Evolutionary conservation across 2,329 filamentous ascomycete genomes (phyloP).

Genomic region (Stagonosporopsis rhizophila): DNA sequence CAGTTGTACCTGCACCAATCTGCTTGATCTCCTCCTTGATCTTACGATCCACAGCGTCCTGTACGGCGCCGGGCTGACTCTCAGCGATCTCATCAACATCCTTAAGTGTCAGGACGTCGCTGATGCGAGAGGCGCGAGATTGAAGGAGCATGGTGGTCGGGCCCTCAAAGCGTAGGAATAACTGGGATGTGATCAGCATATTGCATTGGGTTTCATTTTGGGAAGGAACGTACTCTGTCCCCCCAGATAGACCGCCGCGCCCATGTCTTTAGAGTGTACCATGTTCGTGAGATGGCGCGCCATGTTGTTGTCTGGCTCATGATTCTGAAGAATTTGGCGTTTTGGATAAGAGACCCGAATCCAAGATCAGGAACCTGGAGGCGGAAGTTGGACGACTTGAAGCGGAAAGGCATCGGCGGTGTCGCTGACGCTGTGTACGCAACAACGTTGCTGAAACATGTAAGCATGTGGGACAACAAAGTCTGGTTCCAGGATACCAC

Average conservation of each 20-base stretch:
- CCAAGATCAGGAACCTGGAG: conserved; percentile 78
- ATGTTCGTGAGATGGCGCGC: conserved; percentile 68
- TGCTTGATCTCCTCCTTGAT: conserved; percentile 48
- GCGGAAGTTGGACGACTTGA: conserved; percentile 76
- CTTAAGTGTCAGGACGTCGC: conserved; percentile 76
- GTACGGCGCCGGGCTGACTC: conserved; percentile 73
- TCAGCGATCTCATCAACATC: conserved; percentile 93
- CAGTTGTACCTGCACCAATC: conserved; percentile 30
- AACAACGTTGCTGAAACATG: conserved; percentile 72
- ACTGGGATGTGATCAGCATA: conserved; percentile 46
- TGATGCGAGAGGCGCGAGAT: conserved; percentile 79
- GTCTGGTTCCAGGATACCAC: not conserved
- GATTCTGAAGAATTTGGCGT: conserved; percentile 74
- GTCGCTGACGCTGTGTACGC: conserved; percentile 82
- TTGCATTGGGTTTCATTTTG: not conserved
- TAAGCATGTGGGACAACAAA: conserved; percentile 4
- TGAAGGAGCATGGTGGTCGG: conserved; percentile 87
- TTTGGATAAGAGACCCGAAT: conserved; percentile 69
- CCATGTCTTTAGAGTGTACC: conserved; percentile 77
- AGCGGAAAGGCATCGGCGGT: conserved; percentile 82
- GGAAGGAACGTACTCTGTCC: conserved; percentile 67
- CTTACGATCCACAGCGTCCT: conserved; percentile 57
- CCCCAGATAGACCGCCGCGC: conserved; percentile 88
- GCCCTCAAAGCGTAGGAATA: conserved; percentile 90
- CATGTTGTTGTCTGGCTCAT: conserved; percentile 77